Conservation (phyloP, 164 flowering plant species). For the Nymphaea thermarum region DNA sequence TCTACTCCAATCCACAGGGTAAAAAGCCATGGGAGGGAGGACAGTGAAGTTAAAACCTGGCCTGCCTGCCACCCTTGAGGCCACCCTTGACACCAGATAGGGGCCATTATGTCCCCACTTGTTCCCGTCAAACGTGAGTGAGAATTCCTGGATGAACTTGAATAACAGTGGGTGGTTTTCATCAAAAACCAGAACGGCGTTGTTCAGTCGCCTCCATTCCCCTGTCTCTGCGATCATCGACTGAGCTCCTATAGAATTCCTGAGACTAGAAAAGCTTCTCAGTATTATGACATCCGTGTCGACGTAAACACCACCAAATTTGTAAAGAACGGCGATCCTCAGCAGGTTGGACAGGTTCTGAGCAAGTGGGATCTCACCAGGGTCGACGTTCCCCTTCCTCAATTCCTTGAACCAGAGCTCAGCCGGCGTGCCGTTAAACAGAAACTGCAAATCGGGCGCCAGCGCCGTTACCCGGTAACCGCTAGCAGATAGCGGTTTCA, state of each 20-base stretch:
- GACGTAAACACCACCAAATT: slow-evolving; percentile 40
- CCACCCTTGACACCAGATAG: slow-evolving; percentile 71
- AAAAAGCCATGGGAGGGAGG: slow-evolving; percentile 62
- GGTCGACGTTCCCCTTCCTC: slow-evolving; percentile 28
- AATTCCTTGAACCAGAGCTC: slow-evolving; percentile 49
- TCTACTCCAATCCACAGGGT: slow-evolving; percentile 60
- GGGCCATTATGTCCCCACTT: slow-evolving; percentile 95
- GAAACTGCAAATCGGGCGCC: slow-evolving; percentile 41
- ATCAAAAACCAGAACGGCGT: slow-evolving; percentile 73
- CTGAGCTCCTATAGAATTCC: slow-evolving; percentile 42
- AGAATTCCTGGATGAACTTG: slow-evolving; percentile 64
- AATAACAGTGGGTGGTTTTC: slow-evolving; percentile 51
- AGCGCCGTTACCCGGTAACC: slow-evolving; percentile 40
- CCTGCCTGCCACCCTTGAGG: slow-evolving; percentile 11
- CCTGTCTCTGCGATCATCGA: slow-evolving; percentile 11
- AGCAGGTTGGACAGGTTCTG: slow-evolving; percentile 43
- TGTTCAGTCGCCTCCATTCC: slow-evolving; percentile 69
- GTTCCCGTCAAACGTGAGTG: slow-evolving; percentile 57
- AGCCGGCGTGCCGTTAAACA: slow-evolving; percentile 57
- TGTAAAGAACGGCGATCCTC: slow-evolving; percentile 34
- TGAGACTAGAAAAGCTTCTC: slow-evolving; percentile 20
- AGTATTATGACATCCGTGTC: slow-evolving; percentile 41
- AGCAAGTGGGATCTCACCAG: slow-evolving; percentile 32
- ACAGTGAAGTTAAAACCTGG: slow-evolving; percentile 34
- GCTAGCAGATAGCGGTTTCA: slow-evolving; percentile 32